A percentile compares a stretch with the other conserved stretches of the same genome.
phyloP scores from a whole-genome alignment of 192 early-diverging fungal genomes.

The Entomortierella beljakovae region DNA sequence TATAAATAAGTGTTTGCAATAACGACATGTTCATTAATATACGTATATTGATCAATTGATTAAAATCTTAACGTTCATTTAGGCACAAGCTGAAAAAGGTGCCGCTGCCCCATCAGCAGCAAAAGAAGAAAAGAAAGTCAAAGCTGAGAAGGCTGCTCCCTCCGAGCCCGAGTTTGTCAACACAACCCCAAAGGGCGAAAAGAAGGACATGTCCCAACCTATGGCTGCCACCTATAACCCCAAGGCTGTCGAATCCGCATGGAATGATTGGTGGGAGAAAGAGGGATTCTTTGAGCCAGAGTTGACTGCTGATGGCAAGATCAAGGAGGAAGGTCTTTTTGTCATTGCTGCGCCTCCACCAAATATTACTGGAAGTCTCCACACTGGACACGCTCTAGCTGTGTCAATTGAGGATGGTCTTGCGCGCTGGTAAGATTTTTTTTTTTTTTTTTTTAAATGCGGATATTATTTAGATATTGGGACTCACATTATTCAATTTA shows the following conservation, averaged over 20 bases:
- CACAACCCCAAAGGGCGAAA: constrained; percentile 88
- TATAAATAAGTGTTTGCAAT: constrained; percentile 46
- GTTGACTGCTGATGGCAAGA: constrained; percentile 75
- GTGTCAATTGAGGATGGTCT: constrained; percentile 95
- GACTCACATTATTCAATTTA: neutral
- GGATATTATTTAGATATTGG: neutral
- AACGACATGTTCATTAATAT: neutral
- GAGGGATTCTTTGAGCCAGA: constrained; percentile 91
- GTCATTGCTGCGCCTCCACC: constrained; percentile 97
- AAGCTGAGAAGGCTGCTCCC: constrained; percentile 41
- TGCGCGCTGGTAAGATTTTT: constrained; percentile 79
- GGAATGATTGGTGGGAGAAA: constrained; percentile 99
- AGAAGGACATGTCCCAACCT: constrained; percentile 77
- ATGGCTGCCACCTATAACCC: constrained; percentile 92
- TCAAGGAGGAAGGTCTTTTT: constrained; percentile 83
- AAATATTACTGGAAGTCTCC: constrained; percentile 98
- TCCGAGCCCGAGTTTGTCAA: constrained; percentile 78
- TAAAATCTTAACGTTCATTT: neutral
- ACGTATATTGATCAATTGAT: neutral
- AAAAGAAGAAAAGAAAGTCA: constrained; percentile 48
- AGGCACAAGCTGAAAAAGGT: constrained; percentile 58
- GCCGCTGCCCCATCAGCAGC: constrained; percentile 33
- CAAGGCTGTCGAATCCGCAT: constrained; percentile 90
- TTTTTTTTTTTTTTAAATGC: neutral
- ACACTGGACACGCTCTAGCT: constrained; percentile 95